Percentiles rank a stretch among this genome's conserved stretches.
Evolutionary conservation across 306 rosid species (phyloP).

Genomic region (Quercus alba): DNA sequence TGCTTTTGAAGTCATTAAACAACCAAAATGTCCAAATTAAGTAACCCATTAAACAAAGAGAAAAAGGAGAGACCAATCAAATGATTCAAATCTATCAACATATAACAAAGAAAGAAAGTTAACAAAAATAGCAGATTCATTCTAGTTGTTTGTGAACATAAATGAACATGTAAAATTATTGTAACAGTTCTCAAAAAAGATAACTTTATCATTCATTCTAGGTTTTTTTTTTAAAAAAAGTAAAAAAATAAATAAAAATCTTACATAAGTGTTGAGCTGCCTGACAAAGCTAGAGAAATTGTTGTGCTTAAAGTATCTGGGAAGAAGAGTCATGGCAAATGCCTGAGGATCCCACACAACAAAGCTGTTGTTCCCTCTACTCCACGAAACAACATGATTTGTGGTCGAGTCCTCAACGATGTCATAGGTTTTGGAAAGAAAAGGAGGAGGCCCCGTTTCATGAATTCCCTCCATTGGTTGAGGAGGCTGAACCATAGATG

Average conservation of each 20-base stretch:
- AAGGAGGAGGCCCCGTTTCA: constrained; percentile 83
- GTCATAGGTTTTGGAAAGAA: constrained; percentile 81
- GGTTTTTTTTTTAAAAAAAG: no score
- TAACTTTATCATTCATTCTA: background rate
- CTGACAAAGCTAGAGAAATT: constrained; percentile 95
- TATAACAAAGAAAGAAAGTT: background rate
- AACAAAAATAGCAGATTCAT: background rate
- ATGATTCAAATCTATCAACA: background rate
- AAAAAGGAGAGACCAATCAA: constrained; percentile 8
- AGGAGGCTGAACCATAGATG: constrained; percentile 19
- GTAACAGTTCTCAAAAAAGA: background rate
- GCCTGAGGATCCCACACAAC: constrained; percentile 82
- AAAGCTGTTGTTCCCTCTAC: constrained; percentile 71
- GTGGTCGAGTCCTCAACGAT: constrained; percentile 68
- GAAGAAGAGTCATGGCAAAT: constrained; percentile 65
- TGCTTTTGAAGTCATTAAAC: constrained; percentile 20
- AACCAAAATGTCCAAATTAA: constrained; percentile 14
- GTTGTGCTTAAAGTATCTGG: constrained; percentile 86
- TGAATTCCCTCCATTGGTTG: constrained; percentile 65
- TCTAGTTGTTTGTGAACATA: constrained; percentile 23
- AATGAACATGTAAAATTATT: constrained; percentile 10
- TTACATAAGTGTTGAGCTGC: constrained; percentile 90
- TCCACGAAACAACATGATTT: constrained; percentile 75
- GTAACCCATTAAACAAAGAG: constrained; percentile 13
- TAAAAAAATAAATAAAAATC: constrained; percentile 6